phyloP scores from a whole-genome alignment of 441 rosid species.

The Euphorbia corollata region DNA sequence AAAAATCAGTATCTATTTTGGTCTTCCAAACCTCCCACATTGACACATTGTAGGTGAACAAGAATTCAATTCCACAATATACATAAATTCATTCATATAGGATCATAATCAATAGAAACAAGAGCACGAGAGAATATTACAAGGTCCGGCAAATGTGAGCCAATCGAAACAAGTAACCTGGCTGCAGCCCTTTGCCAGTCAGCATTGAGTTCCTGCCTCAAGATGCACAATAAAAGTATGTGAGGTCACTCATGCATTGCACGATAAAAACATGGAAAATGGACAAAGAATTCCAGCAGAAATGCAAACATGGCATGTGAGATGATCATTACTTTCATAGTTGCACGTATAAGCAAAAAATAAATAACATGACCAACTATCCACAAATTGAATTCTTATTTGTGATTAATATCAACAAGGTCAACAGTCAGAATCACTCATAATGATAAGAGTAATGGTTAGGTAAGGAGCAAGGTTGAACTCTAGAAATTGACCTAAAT shows the following conservation, averaged over 20 bases:
- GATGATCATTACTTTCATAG: neutral
- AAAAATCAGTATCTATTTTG: neutral
- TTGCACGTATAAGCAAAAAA: neutral
- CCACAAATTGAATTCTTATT: neutral
- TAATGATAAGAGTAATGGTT: neutral
- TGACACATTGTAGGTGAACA: neutral
- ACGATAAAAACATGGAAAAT: conserved; percentile 1
- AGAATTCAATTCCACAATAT: neutral
- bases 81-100: neutral
- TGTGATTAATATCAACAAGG: neutral
- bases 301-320: neutral
- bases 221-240: conserved; percentile 17
- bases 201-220: conserved; percentile 63
- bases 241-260: conserved; percentile 1
- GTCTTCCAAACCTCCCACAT: neutral
- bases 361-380: neutral
- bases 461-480: neutral
- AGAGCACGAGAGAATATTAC: conserved; percentile 39
- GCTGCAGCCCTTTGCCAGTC: conserved; percentile 97
- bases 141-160: conserved; percentile 86
- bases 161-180: conserved; percentile 81
- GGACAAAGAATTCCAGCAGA: neutral
- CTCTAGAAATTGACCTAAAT: neutral
- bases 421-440: neutral
- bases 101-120: neutral